Evolutionary conservation across 176 grass and related monocot genomes (phyloP), one percentile per base, ranked within the genome.

Genomic region (Cocos nucifera): DNA sequence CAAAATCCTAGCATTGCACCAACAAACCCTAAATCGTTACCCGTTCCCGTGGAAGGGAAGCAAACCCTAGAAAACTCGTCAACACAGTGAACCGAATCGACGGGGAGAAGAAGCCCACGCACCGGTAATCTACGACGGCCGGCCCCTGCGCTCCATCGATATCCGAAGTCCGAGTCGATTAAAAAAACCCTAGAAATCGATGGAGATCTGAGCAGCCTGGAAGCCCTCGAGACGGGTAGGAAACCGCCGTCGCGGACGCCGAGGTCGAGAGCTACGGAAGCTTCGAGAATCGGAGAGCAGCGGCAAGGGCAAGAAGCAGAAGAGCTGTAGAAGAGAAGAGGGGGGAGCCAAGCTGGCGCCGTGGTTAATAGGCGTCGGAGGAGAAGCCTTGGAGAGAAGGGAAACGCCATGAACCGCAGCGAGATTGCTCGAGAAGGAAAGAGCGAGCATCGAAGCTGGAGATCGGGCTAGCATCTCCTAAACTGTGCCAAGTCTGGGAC

Each of bases 101-200:
- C 10, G 35, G 35, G 10, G 35, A 14, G 35, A 44, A 44, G 35
- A 44, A 44, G 35, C 56, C 39, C 48, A 75, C 75, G 2, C 56
- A 97, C 92, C 71, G 73, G 57, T 82, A 27, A 64, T 85, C 75
- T 26, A 74, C 57, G 4, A 78, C 16, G 18, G 80, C 70, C 9
- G 71, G 68, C 17, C 8, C 54, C 3, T 79, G 72, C 52, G 57
- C 26, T 26, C 87, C 79, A 14, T 74, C 73, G 22, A 59, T 19
- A 17, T 71, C 17, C 29, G 49, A 72, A 29, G 59, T 35, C 19
- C 69, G 74, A 8, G 67, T 83, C 64, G 80, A 84, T 20, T 77
- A 95, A 21, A 56, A 74, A 63, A 77, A 59, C 29, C 65, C 74
- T 82, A 4, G 28, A 48, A 17, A 63, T 22, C 51, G 66, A 62